Evolutionary conservation across 768 basidiomycete species (phyloP).

Genomic region (Erythrobasidium yunnanense): DNA sequence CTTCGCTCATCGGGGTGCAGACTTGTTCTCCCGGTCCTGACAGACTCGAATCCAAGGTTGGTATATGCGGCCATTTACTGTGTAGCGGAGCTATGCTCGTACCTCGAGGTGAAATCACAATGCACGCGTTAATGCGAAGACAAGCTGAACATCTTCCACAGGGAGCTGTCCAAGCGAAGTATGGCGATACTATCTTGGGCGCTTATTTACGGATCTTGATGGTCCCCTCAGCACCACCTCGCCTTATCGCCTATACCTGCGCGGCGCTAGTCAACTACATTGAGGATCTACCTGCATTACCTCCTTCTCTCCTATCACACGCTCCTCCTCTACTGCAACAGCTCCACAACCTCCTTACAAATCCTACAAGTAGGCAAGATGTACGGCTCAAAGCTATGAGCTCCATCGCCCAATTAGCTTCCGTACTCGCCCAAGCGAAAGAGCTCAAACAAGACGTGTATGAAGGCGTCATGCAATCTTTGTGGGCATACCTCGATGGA

Average conservation of each 20-base stretch:
- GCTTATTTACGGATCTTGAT: constrained; percentile 1
- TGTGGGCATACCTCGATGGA: not conserved
- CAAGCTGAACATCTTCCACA: constrained; percentile 1
- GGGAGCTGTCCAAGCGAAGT: constrained; percentile 4
- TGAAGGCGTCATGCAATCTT: not conserved
- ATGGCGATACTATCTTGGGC: not conserved
- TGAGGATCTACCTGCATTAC: not conserved
- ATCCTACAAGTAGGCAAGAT: not conserved
- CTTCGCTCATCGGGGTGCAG: not conserved
- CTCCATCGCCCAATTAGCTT: not conserved
- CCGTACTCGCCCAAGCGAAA: not conserved
- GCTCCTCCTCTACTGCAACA: not conserved
- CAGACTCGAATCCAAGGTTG: not conserved
- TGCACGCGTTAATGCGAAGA: not conserved
- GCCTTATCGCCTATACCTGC: constrained; percentile 6
- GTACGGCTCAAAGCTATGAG: constrained; percentile 8
- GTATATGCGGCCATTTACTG: constrained; percentile 11
- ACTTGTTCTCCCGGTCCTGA: not conserved
- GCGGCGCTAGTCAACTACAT: constrained; percentile 15
- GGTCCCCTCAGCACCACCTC: not conserved
- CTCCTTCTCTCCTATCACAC: not conserved
- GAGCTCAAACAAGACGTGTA: not conserved
- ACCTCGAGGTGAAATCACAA: not conserved
- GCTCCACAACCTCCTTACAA: not conserved
- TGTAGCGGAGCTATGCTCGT: constrained; percentile 6